Conservation (phyloP, 2,329 filamentous ascomycete genomes). For the Verticillium isaacii region DNA sequence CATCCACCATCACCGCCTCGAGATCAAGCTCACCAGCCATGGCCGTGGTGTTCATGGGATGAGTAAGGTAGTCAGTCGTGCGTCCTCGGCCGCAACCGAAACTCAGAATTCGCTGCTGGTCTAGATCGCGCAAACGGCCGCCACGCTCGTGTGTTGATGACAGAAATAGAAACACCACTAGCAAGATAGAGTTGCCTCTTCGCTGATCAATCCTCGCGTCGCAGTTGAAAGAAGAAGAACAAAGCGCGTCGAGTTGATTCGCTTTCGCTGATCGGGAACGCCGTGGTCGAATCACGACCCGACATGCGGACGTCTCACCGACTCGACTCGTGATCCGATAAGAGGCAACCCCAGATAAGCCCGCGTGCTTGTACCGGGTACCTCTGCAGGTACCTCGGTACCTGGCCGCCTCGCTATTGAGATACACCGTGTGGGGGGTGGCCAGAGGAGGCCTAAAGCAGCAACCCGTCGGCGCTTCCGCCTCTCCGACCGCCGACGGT, state of each 20-base stretch:
- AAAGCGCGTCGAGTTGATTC: neutral
- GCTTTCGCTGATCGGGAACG: neutral
- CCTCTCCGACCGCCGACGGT: too few relatives aligned
- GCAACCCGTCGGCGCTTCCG: too few relatives aligned
- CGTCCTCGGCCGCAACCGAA: neutral
- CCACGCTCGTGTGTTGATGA: neutral
- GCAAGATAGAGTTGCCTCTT: neutral
- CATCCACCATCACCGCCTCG: constrained; percentile 31
- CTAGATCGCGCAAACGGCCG: neutral
- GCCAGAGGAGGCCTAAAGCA: too few relatives aligned
- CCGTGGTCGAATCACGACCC: neutral
- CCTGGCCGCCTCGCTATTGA: too few relatives aligned
- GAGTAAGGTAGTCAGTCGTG: neutral
- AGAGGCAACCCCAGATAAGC: neutral
- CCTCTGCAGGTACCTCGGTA: neutral
- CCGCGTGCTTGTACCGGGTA: neutral
- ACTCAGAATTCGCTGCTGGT: neutral
- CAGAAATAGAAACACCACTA: neutral
- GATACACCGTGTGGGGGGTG: too few relatives aligned
- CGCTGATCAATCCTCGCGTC: neutral
- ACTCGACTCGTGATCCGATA: neutral
- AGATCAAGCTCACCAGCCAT: neutral
- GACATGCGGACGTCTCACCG: neutral
- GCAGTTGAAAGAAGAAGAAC: neutral
- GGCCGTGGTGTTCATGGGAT: neutral